These are phyloP conservation scores for Annulohypoxylon moriforme DNA, from an alignment of 495 filamentous ascomycete genomes.

Conservation along the genomic window DNA sequence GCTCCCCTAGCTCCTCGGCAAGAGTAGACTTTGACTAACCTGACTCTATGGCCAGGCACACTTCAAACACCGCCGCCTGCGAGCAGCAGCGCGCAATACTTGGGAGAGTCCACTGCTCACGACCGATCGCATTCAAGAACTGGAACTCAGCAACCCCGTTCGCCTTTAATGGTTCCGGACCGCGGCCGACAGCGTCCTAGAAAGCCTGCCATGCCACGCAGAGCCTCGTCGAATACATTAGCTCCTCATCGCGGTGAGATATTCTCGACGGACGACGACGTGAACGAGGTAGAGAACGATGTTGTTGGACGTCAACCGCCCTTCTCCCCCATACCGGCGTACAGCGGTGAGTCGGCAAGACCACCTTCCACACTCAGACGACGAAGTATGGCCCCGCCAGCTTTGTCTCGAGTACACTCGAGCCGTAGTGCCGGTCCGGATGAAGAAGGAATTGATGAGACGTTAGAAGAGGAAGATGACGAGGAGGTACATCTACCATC, in stretches of 20 bases:
- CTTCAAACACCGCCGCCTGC: constrained; percentile 49
- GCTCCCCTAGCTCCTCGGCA: not conserved
- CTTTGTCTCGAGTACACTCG: constrained; percentile 69
- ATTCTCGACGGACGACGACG: constrained; percentile 94
- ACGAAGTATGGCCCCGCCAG: constrained; percentile 69
- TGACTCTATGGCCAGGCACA: constrained; percentile 46
- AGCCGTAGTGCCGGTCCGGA: constrained; percentile 58
- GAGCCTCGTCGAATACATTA: constrained; percentile 77
- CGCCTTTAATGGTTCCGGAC: constrained; percentile 68
- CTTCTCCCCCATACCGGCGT: constrained; percentile 45
- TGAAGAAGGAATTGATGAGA: constrained; percentile 56
- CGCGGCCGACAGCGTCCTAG: constrained; percentile 68
- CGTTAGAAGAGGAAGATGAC: constrained; percentile 46
- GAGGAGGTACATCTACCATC: constrained; percentile 36
- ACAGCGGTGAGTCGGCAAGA: constrained; percentile 42
- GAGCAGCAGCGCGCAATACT: constrained; percentile 31
- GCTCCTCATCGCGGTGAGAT: constrained; percentile 83
- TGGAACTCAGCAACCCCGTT: constrained; percentile 49
- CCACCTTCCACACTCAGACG: constrained; percentile 74
- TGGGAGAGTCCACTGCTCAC: constrained; percentile 47
- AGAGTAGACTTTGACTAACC: constrained; percentile 32
- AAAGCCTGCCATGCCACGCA: constrained; percentile 76
- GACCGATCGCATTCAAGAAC: constrained; percentile 51
- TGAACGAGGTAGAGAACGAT: constrained; percentile 80
- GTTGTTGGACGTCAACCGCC: constrained; percentile 46